These are phyloP conservation scores for Lobosporangium transversale DNA, from an alignment of 192 early-diverging fungal species.

Conservation along the genomic window DNA sequence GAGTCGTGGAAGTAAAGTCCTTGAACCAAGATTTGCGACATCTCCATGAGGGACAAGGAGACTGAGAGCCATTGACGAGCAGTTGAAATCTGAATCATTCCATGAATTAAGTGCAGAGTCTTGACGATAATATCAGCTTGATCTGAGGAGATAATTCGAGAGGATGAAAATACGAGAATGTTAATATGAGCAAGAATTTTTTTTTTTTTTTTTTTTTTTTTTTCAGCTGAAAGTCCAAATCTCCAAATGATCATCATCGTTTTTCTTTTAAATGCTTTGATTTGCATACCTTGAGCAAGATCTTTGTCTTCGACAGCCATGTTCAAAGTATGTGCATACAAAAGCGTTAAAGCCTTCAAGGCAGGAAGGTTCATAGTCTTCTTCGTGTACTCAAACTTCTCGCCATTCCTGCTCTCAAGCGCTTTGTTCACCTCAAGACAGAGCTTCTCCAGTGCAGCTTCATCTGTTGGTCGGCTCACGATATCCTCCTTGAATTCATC, in stretches of 20 bases:
- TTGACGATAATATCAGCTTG: constrained; percentile 80
- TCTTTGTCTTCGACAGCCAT: constrained; percentile 67
- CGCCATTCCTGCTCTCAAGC: constrained; percentile 65
- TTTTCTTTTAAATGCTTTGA: background rate
- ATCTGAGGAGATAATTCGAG: constrained; percentile 58
- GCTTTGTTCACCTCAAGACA: constrained; percentile 58
- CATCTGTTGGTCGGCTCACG: constrained; percentile 55
- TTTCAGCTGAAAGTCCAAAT: too few species aligned
- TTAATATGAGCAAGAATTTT: too few species aligned
- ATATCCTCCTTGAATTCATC: constrained; percentile 76
- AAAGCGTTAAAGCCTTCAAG: constrained; percentile 79
- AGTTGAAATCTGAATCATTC: constrained; percentile 88
- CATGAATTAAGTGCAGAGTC: constrained; percentile 80
- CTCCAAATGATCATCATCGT: too few species aligned
- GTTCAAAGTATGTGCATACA: constrained; percentile 87
- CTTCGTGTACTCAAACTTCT: constrained; percentile 71
- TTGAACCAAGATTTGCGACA: constrained; percentile 91
- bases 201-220: too few species aligned
- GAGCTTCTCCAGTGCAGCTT: constrained; percentile 55
- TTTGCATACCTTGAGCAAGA: constrained; percentile 47
- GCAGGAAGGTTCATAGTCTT: constrained; percentile 61
- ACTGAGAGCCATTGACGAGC: constrained; percentile 86
- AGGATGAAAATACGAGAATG: too few species aligned
- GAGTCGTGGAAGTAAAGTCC: constrained; percentile 82
- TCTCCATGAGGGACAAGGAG: constrained; percentile 78